Evolutionary conservation across 495 filamentous ascomycete genomes (phyloP).

Genomic region (Rostrohypoxylon terebratum): DNA sequence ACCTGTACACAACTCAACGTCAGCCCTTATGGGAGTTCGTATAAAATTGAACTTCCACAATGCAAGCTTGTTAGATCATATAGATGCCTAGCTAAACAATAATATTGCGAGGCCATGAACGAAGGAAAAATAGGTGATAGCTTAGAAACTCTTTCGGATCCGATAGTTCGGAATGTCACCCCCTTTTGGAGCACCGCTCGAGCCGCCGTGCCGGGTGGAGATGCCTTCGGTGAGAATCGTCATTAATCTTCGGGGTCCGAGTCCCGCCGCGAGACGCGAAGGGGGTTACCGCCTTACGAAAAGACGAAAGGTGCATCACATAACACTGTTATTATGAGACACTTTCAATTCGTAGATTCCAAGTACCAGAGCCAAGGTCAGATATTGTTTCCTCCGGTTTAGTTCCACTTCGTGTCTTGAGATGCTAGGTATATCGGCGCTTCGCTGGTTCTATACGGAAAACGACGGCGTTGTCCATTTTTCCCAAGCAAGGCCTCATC

Average conservation of each 20-base stretch:
- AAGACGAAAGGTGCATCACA: not conserved
- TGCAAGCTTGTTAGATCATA: no score
- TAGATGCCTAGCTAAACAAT: no score
- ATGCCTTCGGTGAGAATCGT: not conserved
- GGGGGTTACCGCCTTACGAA: not conserved
- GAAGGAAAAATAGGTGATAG: no score
- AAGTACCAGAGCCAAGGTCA: not conserved
- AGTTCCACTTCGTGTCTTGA: not conserved
- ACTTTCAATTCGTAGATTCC: not conserved
- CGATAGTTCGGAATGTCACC: not conserved
- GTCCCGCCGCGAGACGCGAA: slow-evolving; percentile 5
- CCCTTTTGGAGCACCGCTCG: not conserved
- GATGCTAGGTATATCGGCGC: not conserved
- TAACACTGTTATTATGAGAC: not conserved
- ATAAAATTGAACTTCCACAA: no score
- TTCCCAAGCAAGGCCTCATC: not conserved
- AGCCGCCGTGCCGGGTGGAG: not conserved
- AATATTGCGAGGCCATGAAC: no score
- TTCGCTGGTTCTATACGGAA: not conserved
- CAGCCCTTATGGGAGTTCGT: no score
- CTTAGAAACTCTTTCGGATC: no score
- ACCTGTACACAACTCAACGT: no score
- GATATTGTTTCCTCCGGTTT: not conserved
- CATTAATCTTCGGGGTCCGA: not conserved
- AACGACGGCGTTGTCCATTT: not conserved